Conservation (phyloP, 2,329 filamentous ascomycete species). For the Pseudopithomyces maydicus region DNA sequence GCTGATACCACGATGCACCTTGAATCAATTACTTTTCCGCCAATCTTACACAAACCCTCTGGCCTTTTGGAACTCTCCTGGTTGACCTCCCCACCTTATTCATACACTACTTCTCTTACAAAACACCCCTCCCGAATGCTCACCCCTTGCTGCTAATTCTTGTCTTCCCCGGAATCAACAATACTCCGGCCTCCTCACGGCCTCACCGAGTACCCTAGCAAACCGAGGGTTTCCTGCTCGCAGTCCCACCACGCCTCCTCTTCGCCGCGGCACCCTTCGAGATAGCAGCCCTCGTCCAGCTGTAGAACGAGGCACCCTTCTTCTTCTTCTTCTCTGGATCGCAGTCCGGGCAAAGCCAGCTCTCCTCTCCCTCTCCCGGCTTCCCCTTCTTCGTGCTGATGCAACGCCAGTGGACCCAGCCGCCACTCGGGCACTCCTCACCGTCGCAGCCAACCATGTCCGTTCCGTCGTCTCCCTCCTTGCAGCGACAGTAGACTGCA, state of each 20-base stretch:
- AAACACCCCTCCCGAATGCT: too few species aligned
- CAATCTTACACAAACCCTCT: too few species aligned
- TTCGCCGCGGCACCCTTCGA: not conserved
- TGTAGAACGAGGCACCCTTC: not conserved
- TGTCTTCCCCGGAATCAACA: not conserved
- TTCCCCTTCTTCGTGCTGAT: not conserved
- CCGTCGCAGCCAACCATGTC: not conserved
- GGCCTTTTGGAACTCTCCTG: too few species aligned
- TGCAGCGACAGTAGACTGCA: conserved; percentile 1
- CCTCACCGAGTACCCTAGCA: not conserved
- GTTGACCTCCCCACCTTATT: too few species aligned
- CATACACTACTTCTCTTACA: too few species aligned
- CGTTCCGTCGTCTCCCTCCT: not conserved
- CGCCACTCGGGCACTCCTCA: not conserved
- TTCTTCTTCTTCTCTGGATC: not conserved
- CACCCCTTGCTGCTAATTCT: too few species aligned
- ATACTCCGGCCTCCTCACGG: too few species aligned
- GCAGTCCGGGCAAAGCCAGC: conserved; percentile 5
- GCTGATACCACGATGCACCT: too few species aligned
- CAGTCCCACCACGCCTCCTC: not conserved
- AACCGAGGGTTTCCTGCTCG: not conserved
- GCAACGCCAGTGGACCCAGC: conserved; percentile 1
- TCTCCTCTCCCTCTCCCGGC: not conserved
- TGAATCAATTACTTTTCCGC: too few species aligned
- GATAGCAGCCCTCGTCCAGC: not conserved